A percentile compares a stretch with the other conserved stretches of the same genome.
phyloP scores from a whole-genome alignment of 2,329 filamentous ascomycete genomes.

The Neofusicoccum cordaticola region DNA sequence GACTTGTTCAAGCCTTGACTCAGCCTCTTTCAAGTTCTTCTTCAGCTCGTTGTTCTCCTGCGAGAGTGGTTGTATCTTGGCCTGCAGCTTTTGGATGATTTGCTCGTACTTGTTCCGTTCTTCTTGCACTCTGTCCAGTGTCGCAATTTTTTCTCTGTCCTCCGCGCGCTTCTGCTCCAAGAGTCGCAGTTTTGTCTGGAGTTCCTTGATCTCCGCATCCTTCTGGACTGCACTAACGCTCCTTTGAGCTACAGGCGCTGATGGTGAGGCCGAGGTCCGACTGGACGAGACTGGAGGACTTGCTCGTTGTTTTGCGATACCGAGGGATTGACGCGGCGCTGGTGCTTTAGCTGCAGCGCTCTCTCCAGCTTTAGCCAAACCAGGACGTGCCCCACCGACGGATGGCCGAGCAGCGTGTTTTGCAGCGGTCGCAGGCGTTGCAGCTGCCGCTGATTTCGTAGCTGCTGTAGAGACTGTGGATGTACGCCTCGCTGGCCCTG shows the following conservation, averaged over 20 bases:
- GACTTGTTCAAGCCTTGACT: conserved; percentile 65
- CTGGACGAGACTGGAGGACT: conserved; percentile 20
- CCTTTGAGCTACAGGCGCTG: conserved; percentile 11
- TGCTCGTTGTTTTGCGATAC: neutral
- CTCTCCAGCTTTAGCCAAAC: conserved; percentile 5
- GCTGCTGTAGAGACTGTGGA: conserved; percentile 15
- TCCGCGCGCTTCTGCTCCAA: conserved; percentile 85
- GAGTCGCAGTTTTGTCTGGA: conserved; percentile 82
- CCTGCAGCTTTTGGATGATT: conserved; percentile 87
- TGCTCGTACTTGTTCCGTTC: conserved; percentile 76
- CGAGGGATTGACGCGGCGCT: neutral
- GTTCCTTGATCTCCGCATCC: conserved; percentile 70
- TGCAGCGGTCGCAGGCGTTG: neutral
- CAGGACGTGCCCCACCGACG: neutral
- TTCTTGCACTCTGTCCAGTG: conserved; percentile 69
- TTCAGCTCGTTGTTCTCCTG: conserved; percentile 75
- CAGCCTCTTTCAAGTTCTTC: conserved; percentile 73
- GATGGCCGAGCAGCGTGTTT: conserved; percentile 7
- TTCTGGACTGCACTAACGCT: conserved; percentile 21
- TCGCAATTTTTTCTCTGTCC: conserved; percentile 80
- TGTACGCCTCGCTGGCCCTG: conserved; percentile 9
- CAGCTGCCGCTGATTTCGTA: neutral
- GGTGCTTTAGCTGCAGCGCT: conserved; percentile 3
- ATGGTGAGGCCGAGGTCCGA: neutral
- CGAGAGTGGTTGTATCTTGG: conserved; percentile 82